Percentiles rank a stretch among this genome's conserved stretches.
These are phyloP conservation scores for Lactifluus echinatus DNA, from an alignment of 768 basidiomycete genomes.

Conservation along the genomic window DNA sequence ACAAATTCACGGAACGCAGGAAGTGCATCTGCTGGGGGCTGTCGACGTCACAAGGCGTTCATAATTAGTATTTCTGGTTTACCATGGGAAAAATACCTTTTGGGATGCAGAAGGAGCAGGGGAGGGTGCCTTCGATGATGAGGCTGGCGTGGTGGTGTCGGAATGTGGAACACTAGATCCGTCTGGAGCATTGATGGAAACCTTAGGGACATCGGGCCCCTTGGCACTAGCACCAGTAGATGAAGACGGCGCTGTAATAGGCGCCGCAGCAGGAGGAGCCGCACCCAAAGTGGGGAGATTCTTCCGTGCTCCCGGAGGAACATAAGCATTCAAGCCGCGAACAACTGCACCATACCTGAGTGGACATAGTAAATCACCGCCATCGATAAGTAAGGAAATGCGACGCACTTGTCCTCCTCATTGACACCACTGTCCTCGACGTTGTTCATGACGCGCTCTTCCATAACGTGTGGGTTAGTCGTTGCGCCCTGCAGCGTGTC, in stretches of 20 bases:
- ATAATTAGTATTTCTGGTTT: background rate
- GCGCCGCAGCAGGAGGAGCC: slow-evolving; percentile 17
- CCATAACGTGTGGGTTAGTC: slow-evolving; percentile 79
- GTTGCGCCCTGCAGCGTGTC: slow-evolving; percentile 39
- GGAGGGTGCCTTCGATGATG: slow-evolving; percentile 55
- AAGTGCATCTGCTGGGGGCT: slow-evolving; percentile 68
- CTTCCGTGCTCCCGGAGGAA: slow-evolving; percentile 86
- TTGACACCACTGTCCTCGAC: slow-evolving; percentile 61
- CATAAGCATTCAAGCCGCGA: slow-evolving; percentile 81
- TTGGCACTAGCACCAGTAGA: slow-evolving; percentile 25
- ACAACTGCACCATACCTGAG: slow-evolving; percentile 87
- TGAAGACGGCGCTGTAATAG: slow-evolving; percentile 22
- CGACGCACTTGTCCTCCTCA: slow-evolving; percentile 90
- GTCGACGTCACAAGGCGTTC: slow-evolving; percentile 11
- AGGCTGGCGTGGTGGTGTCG: slow-evolving; percentile 33
- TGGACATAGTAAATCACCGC: slow-evolving; percentile 22
- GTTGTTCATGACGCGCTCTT: slow-evolving; percentile 62
- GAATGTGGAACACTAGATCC: slow-evolving; percentile 40
- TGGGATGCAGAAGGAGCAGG: slow-evolving; percentile 45
- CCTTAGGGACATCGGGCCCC: slow-evolving; percentile 54
- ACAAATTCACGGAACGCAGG: slow-evolving; percentile 91
- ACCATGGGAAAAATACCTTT: slow-evolving; percentile 38
- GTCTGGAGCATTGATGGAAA: slow-evolving; percentile 73
- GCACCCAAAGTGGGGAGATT: slow-evolving; percentile 21
- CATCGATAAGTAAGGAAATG: slow-evolving; percentile 8